Evolutionary conservation across 2,329 filamentous ascomycete genomes (phyloP).

Genomic region (Pseudonectria foliicola): DNA sequence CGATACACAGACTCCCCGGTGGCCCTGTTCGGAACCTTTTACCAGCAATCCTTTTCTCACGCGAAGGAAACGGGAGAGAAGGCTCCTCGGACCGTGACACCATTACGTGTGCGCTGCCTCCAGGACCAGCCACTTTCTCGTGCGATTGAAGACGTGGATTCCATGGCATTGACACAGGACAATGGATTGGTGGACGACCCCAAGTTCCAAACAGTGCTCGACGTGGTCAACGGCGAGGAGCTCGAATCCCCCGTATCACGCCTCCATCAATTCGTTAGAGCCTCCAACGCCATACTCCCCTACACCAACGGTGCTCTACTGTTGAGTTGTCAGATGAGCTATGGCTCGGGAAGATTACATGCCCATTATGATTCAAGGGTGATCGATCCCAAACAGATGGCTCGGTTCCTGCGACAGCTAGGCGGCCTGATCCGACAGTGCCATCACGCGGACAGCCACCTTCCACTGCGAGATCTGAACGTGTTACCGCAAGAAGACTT

Average conservation of each 20-base stretch:
- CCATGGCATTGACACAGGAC: too few species aligned
- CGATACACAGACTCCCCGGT: constrained; percentile 3
- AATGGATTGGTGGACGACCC: neutral
- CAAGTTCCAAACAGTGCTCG: constrained; percentile 5
- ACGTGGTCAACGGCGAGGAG: neutral
- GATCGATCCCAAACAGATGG: neutral
- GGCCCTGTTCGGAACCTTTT: constrained; percentile 3
- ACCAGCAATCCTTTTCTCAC: neutral
- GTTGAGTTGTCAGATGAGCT: constrained; percentile 1
- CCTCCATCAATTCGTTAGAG: neutral
- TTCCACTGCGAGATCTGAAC: constrained; percentile 1
- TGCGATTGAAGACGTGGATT: neutral
- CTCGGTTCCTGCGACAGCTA: constrained; percentile 6
- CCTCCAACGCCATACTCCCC: neutral
- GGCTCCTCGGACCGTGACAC: constrained; percentile 1
- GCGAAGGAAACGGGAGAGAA: neutral
- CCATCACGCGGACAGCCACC: neutral
- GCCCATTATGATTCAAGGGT: constrained; percentile 4
- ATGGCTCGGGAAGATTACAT: neutral
- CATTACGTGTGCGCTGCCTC: constrained; percentile 4
- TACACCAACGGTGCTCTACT: constrained; percentile 4
- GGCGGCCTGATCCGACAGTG: constrained; percentile 2
- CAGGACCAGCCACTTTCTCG: neutral
- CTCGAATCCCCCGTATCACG: neutral
- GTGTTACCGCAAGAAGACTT: too few species aligned